A percentile compares a stretch with the other conserved stretches of the same genome.
phyloP scores from a whole-genome alignment of 2,329 filamentous ascomycete genomes.

The Coleophoma eucalyptorum region DNA sequence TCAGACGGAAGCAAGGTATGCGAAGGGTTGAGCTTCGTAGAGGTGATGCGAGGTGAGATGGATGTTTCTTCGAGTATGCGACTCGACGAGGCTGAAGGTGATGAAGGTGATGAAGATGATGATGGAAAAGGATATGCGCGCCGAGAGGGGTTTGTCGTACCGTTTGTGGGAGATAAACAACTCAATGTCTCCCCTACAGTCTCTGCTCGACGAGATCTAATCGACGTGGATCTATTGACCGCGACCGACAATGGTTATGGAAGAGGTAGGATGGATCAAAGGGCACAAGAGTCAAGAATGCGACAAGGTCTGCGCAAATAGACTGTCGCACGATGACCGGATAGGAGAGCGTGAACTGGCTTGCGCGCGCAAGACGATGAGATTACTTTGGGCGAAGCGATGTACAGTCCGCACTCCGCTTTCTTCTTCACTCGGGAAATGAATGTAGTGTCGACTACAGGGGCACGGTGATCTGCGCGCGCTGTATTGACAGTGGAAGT shows the following conservation, averaged over 20 bases:
- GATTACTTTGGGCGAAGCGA: not conserved
- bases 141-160: constrained; percentile 36
- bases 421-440: no score
- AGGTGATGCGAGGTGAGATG: constrained; percentile 1
- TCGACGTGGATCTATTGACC: no score
- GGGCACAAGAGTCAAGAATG: no score
- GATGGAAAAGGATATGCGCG: constrained; percentile 8
- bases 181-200: constrained; percentile 88
- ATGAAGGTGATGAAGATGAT: constrained; percentile 1
- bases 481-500: no score
- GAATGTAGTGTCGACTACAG: no score
- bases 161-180: constrained; percentile 92
- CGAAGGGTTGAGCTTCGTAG: constrained; percentile 4
- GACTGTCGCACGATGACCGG: no score
- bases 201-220: constrained; percentile 31
- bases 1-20: constrained; percentile 17
- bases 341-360: no score
- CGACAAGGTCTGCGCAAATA: no score
- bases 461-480: no score
- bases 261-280: no score
- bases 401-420: no score
- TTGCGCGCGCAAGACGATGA: not conserved
- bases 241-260: no score
- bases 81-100: not conserved
- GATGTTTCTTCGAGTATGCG: not conserved